Evolutionary conservation across 2,329 filamentous ascomycete species (phyloP).

Genomic region (Aureobasidium namibiae): DNA sequence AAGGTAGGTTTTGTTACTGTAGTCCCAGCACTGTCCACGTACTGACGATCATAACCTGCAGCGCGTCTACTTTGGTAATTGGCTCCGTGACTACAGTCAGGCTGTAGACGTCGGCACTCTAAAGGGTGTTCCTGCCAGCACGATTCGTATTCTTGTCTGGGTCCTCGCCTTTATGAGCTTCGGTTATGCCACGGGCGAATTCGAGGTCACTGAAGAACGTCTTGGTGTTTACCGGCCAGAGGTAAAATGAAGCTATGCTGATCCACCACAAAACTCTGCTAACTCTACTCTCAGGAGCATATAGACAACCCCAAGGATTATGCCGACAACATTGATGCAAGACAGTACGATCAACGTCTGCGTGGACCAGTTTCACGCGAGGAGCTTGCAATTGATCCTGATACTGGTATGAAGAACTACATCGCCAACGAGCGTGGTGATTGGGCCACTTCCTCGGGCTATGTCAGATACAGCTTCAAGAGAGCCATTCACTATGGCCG

Average conservation of each 20-base stretch:
- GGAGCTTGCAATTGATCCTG: slow-evolving; percentile 69
- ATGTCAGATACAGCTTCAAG: slow-evolving; percentile 66
- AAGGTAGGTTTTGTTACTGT: slow-evolving; percentile 37
- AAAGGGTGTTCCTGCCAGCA: slow-evolving; percentile 83
- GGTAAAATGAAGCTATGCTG: slow-evolving; percentile 1
- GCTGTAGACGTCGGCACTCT: slow-evolving; percentile 88
- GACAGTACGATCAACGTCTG: slow-evolving; percentile 70
- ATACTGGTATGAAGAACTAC: slow-evolving; percentile 66
- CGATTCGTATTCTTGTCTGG: slow-evolving; percentile 82
- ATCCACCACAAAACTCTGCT: too few relatives aligned
- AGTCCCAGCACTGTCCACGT: neutral
- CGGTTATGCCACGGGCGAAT: slow-evolving; percentile 74
- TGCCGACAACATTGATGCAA: slow-evolving; percentile 78
- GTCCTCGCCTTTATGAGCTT: slow-evolving; percentile 86
- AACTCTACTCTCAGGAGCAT: slow-evolving; percentile 41
- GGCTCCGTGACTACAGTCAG: slow-evolving; percentile 88
- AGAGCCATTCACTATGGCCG: slow-evolving; percentile 73
- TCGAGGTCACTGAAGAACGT: slow-evolving; percentile 71
- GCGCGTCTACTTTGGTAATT: slow-evolving; percentile 92
- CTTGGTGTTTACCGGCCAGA: slow-evolving; percentile 75
- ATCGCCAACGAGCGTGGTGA: slow-evolving; percentile 74
- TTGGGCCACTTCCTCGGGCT: slow-evolving; percentile 73
- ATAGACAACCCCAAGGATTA: slow-evolving; percentile 78
- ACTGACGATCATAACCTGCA: slow-evolving; percentile 26
- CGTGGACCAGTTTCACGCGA: slow-evolving; percentile 62